Base-by-base conservation (phyloP, 352 stramenopile genomes). In the Globisporangium recalcitrans region DNA sequence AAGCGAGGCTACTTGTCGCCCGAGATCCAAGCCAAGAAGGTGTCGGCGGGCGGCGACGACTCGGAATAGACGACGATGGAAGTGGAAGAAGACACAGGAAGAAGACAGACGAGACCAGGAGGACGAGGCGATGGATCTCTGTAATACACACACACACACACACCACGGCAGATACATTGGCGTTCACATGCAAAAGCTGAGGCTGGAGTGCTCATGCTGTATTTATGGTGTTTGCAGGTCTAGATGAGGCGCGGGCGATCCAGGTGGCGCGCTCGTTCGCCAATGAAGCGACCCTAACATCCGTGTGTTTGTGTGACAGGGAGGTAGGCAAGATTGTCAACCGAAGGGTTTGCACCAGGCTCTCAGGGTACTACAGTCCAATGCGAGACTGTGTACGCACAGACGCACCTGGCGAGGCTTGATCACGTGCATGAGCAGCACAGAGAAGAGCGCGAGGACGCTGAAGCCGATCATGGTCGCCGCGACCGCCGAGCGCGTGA, bases 1-100 rank as follows among this genome's bases (percentile, higher is more conserved):
- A 97, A 98, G 71, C 85, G 97, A 64, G 97, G 97, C 52, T 99
- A 99, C 84, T 74, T 99, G 66, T 97, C 94, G 71, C 92, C 96
- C 0, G 89, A 98, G 78, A 91, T 98, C 61, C 96, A 98, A 88
- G 85, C 97, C 62, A 88, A 93, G 75, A 91, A 95, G 71, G 76
- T 75, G 52, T 66, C 88, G 34, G 77, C 74, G 16, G 73, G 68
- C 46, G 69, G 64, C 55, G 70, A 54, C 40, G 52, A 69, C 61
- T 72, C 71, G 53, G 68, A 85, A 73, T 85, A 85, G 73, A 78
- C 34, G 31, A 52, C 54, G 36, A 4, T 34, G 52, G 19, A 36
- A 29, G 46, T 16, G 38, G 27, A 27, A 58, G 9, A 52, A 47
- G 58, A 62, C 58, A 13, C 29, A 46, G 57, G 32, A 31, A 26